Evolutionary conservation across 192 early-diverging fungal species (phyloP).

Genomic region (Coemansia sp.): DNA sequence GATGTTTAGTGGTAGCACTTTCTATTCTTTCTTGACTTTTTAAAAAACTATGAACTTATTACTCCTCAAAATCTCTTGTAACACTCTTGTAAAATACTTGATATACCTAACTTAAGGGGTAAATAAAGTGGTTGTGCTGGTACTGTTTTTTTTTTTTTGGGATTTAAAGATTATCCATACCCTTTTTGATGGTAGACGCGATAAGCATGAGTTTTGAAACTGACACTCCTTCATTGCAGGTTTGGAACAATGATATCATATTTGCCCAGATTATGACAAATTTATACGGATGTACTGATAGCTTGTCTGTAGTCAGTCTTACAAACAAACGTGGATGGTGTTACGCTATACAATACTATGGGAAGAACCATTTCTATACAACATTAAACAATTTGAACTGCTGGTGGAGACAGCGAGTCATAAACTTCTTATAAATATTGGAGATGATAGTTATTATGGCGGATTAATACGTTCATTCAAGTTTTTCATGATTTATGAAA

Average conservation of each 20-base stretch:
- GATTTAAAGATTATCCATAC: neutral
- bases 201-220: neutral
- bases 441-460: conserved; percentile 12
- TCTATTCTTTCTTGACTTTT: too few relatives aligned
- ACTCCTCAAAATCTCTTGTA: neutral
- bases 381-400: conserved; percentile 6
- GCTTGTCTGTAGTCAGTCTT: conserved; percentile 6
- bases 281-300: neutral
- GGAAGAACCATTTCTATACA: neutral
- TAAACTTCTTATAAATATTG: conserved; percentile 1
- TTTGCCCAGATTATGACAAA: neutral
- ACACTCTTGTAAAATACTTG: neutral
- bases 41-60: too few relatives aligned
- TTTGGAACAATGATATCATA: conserved; percentile 13
- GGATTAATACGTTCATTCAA: conserved; percentile 13
- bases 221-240: neutral
- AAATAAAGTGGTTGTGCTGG: neutral
- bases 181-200: neutral
- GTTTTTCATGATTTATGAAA: conserved; percentile 14
- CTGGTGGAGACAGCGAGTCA: neutral
- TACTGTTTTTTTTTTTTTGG: neutral
- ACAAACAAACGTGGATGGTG: conserved; percentile 15
- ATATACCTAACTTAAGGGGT: neutral
- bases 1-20: too few relatives aligned
- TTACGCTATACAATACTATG: conserved; percentile 15